A percentile compares a stretch with the other conserved stretches of the same genome.
These are phyloP conservation scores for Claviceps capensis DNA, from an alignment of 2,329 filamentous ascomycete genomes.

Conservation along the genomic window DNA sequence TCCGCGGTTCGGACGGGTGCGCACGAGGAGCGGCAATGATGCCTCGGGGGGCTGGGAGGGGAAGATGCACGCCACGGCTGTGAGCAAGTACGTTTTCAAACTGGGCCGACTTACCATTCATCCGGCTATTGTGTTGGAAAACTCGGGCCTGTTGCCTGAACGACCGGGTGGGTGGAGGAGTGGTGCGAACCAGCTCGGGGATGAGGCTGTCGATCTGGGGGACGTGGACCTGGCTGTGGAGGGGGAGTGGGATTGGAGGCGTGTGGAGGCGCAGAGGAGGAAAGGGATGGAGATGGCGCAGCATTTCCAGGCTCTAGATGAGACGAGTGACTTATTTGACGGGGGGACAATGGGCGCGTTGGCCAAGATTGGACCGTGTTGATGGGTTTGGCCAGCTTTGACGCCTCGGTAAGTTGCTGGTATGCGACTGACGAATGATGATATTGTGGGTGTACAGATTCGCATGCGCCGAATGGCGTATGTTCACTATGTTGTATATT, in stretches of 20 bases:
- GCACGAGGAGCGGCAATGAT: slow-evolving; percentile 24
- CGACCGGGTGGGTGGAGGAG: slow-evolving; percentile 52
- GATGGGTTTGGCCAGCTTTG: neutral
- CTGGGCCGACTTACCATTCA: slow-evolving; percentile 71
- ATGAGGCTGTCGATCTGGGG: slow-evolving; percentile 5
- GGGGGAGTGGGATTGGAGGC: slow-evolving; percentile 43
- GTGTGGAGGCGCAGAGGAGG: slow-evolving; percentile 39
- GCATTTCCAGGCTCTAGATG: slow-evolving; percentile 45
- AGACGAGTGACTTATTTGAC: slow-evolving; percentile 36
- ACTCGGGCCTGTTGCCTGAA: slow-evolving; percentile 60
- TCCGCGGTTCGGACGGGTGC: slow-evolving; percentile 27
- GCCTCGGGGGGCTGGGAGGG: slow-evolving; percentile 37
- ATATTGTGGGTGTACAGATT: too few species aligned
- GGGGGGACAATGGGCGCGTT: slow-evolving; percentile 38
- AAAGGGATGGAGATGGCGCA: slow-evolving; percentile 40
- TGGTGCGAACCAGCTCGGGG: slow-evolving; percentile 20
- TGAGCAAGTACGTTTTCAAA: slow-evolving; percentile 77
- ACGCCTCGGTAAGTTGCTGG: too few species aligned
- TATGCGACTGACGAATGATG: too few species aligned
- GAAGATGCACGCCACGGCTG: slow-evolving; percentile 55
- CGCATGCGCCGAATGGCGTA: too few species aligned
- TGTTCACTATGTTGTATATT: too few species aligned
- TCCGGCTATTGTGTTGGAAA: slow-evolving; percentile 60
- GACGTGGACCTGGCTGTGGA: slow-evolving; percentile 18
- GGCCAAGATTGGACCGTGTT: slow-evolving; percentile 32